Conservation (phyloP, 768 basidiomycete genomes). For the Macrocybe gigantea region DNA sequence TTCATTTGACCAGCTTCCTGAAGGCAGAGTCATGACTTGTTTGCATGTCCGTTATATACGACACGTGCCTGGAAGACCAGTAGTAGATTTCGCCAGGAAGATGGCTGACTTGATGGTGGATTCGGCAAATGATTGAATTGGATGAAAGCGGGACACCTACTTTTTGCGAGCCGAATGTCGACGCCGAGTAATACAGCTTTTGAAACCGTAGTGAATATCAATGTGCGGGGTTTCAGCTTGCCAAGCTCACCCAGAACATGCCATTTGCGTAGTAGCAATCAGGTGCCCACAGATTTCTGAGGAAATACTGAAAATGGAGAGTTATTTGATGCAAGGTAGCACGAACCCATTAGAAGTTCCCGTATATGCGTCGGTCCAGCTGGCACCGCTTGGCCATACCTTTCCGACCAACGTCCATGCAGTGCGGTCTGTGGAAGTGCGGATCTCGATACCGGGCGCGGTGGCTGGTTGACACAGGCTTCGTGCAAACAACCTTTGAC, state of each 20-base stretch:
- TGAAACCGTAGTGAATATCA: slow-evolving; percentile 1
- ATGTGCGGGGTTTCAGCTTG: neutral
- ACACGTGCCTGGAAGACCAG: slow-evolving; percentile 33
- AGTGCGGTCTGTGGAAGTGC: slow-evolving; percentile 41
- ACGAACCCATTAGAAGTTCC: slow-evolving; percentile 38
- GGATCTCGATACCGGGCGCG: slow-evolving; percentile 41
- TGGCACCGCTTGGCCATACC: slow-evolving; percentile 45
- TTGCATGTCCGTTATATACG: neutral
- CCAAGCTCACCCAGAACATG: slow-evolving; percentile 19
- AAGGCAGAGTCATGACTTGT: neutral
- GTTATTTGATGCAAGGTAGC: neutral
- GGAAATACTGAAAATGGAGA: neutral
- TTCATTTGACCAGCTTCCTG: slow-evolving; percentile 37
- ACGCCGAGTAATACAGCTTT: slow-evolving; percentile 50
- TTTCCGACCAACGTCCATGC: slow-evolving; percentile 39
- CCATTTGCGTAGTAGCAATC: slow-evolving; percentile 28
- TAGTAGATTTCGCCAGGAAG: slow-evolving; percentile 46
- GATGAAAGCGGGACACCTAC: slow-evolving; percentile 13
- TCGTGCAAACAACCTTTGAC: neutral
- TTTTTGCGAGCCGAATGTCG: slow-evolving; percentile 47
- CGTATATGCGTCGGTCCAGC: slow-evolving; percentile 45
- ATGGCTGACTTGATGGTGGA: slow-evolving; percentile 35
- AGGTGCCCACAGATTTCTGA: slow-evolving; percentile 33
- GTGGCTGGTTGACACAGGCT: slow-evolving; percentile 23
- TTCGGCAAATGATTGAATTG: neutral